Conservation (phyloP, 805 yeast genomes). For the Starmerella roubikii region DNA sequence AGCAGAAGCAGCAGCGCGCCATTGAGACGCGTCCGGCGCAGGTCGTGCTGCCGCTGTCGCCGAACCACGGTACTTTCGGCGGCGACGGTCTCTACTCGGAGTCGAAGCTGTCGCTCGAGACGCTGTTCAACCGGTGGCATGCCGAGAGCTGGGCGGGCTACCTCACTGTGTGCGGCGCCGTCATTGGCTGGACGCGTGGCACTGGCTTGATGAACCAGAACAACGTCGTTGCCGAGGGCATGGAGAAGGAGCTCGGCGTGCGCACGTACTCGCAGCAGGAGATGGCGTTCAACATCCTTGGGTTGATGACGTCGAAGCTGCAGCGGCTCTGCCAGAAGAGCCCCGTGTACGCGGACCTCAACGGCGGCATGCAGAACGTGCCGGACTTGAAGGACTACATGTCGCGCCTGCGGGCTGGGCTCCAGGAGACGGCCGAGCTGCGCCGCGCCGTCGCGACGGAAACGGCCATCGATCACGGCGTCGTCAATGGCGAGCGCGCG, state of each 20-base stretch:
- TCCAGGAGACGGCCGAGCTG: slow-evolving; percentile 72
- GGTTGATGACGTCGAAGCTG: slow-evolving; percentile 78
- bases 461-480: slow-evolving; percentile 74
- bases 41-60: slow-evolving; percentile 89
- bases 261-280: slow-evolving; percentile 97
- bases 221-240: slow-evolving; percentile 95
- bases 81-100: slow-evolving; percentile 97
- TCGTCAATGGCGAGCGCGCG: slow-evolving; percentile 75
- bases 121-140: slow-evolving; percentile 96
- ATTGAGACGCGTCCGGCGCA: slow-evolving; percentile 96
- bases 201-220: slow-evolving; percentile 97
- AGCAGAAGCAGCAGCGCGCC: slow-evolving; percentile 60
- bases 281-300: slow-evolving; percentile 97
- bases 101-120: slow-evolving; percentile 88
- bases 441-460: slow-evolving; percentile 93
- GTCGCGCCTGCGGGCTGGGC: slow-evolving; percentile 55
- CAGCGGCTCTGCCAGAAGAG: slow-evolving; percentile 77
- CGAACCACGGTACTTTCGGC: slow-evolving; percentile 98
- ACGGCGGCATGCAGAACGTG: slow-evolving; percentile 94
- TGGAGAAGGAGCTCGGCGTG: slow-evolving; percentile 77
- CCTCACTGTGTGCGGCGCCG: slow-evolving; percentile 94
- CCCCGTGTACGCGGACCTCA: slow-evolving; percentile 95
- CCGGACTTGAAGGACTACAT: slow-evolving; percentile 85
- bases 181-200: slow-evolving; percentile 99
- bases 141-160: slow-evolving; percentile 94